Percentiles rank a stretch among this genome's conserved stretches.
Evolutionary conservation across 1,284 basidiomycete genomes (phyloP).

Genomic region (Volvariella volvacea): DNA sequence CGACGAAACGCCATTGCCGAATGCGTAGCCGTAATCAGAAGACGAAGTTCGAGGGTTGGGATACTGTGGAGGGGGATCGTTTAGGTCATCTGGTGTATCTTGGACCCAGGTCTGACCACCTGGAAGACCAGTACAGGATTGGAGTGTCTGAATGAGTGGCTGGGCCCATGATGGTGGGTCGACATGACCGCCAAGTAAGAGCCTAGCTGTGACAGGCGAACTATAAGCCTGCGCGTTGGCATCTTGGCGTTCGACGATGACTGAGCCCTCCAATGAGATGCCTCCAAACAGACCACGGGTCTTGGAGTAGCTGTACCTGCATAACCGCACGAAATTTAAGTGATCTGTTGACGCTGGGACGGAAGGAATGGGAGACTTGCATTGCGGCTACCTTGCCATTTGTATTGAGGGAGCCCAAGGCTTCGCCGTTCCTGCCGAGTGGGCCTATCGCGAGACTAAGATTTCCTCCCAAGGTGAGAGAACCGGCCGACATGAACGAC

Average conservation of each 20-base stretch:
- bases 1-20: conserved; percentile 25
- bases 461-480: conserved; percentile 89
- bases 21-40: conserved; percentile 37
- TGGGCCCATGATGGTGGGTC: conserved; percentile 75
- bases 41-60: no score
- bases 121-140: conserved; percentile 66
- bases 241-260: conserved; percentile 93
- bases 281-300: conserved; percentile 89
- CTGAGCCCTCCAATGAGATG: conserved; percentile 85
- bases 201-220: conserved; percentile 66
- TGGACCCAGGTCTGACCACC: conserved; percentile 64
- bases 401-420: conserved; percentile 79
- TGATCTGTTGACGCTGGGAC: neutral
- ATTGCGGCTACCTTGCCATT: conserved; percentile 91
- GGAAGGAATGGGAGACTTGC: conserved; percentile 36
- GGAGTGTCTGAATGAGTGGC: conserved; percentile 66
- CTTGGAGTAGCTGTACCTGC: conserved; percentile 89
- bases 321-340: conserved; percentile 7
- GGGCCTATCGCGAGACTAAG: conserved; percentile 91
- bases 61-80: conserved; percentile 15
- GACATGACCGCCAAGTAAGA: conserved; percentile 74
- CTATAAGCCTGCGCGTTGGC: conserved; percentile 80
- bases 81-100: conserved; percentile 30
- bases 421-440: conserved; percentile 92
- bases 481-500: conserved; percentile 94